A percentile compares a stretch with the other conserved stretches of the same genome.
Evolutionary conservation across 345 rosid species (phyloP).

Genomic region (Acer campestre): DNA sequence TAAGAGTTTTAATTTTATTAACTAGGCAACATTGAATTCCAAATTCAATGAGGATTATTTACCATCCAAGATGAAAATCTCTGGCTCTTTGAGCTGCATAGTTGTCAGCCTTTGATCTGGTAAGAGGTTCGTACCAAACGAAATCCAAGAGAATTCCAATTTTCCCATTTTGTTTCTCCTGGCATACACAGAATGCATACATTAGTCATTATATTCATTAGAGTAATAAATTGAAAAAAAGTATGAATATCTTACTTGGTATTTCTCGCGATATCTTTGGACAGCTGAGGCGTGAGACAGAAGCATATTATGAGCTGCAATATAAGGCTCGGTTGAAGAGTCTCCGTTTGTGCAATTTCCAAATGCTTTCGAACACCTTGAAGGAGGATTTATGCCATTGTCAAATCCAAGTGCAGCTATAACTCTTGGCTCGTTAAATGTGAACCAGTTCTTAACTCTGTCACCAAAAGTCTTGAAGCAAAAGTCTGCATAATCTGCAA

Average conservation of each 20-base stretch:
- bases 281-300: conserved; percentile 59
- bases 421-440: conserved; percentile 67
- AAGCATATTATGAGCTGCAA: conserved; percentile 55
- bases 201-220: no score
- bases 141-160: conserved; percentile 71
- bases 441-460: conserved; percentile 69
- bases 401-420: conserved; percentile 66
- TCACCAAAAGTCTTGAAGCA: conserved; percentile 70
- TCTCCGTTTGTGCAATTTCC: conserved; percentile 63
- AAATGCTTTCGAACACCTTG: conserved; percentile 57
- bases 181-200: conserved; percentile 1
- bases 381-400: conserved; percentile 57
- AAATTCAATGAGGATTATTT: not conserved
- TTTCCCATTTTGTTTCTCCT: conserved; percentile 59
- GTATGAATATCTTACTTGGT: conserved; percentile 33
- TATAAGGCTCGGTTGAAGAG: conserved; percentile 62
- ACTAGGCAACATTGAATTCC: not conserved
- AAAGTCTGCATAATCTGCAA: conserved; percentile 62
- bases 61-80: conserved; percentile 78
- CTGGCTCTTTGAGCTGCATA: conserved; percentile 76
- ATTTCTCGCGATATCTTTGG: conserved; percentile 53
- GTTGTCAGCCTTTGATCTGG: conserved; percentile 52
- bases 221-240: no score
- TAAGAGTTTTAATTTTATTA: not conserved
- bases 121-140: conserved; percentile 67